Conservation (phyloP, 352 stramenopile genomes). For the Blastocystis sp. region DNA sequence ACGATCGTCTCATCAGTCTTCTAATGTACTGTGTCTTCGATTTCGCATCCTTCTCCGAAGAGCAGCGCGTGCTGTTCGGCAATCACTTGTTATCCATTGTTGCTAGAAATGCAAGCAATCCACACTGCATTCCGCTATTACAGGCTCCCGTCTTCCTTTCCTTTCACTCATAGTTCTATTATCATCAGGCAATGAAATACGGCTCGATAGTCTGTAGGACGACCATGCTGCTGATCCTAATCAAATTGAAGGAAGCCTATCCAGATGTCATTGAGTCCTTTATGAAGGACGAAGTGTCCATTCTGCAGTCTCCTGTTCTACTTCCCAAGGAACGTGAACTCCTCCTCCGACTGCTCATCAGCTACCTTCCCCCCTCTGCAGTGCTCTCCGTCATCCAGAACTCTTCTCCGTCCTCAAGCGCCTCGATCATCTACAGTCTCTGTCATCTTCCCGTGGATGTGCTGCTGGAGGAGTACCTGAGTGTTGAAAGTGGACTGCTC, state of each 20-base stretch:
- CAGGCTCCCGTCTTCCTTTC: background rate
- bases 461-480: constrained; percentile 1
- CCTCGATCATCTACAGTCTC: background rate
- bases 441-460: background rate
- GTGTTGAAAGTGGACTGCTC: background rate
- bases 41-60: background rate
- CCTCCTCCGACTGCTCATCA: constrained; percentile 7
- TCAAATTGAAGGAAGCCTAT: background rate
- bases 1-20: too few relatives aligned
- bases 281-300: background rate
- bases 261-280: background rate
- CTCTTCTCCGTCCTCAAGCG: background rate
- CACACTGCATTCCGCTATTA: background rate
- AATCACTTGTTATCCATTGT: constrained; percentile 19
- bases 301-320: background rate
- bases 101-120: background rate
- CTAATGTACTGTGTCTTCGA: background rate
- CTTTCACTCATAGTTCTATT: background rate
- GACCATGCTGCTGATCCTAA: constrained; percentile 18
- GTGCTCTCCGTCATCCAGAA: background rate
- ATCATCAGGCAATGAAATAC: background rate
- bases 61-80: background rate
- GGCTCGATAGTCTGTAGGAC: background rate
- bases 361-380: background rate
- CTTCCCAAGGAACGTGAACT: constrained; percentile 25